Evolutionary conservation across 805 yeast species (phyloP), one percentile per base, ranked within the genome.

Genomic region (Nakazawaea anatomiae): DNA sequence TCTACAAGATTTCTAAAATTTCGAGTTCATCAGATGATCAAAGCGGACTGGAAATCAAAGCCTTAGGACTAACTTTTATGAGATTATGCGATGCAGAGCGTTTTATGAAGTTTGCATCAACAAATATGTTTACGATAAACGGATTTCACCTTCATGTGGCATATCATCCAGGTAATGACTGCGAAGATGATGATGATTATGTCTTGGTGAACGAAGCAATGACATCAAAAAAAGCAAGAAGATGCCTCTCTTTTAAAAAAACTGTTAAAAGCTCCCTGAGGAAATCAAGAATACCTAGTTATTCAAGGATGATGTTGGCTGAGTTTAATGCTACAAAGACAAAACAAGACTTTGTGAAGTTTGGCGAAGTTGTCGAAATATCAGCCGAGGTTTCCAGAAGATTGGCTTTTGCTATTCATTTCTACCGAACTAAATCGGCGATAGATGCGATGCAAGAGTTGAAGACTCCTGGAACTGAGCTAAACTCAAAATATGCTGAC

Each of bases 361-460:
- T 73, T 65, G 95, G 94, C 0, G 71, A 72, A 2, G 72, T 87
- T 3, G 65, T 83, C 11, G 89, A 84, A 39, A 66, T 85, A 2
- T 66, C 78, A 1, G 87, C 94, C 3, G 76, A 85, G n/a, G 71
- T 87, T 4, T 84, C 90, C 1, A 71, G 82, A 48, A 83, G 77
- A 57, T 61, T 85, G 31, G 76, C 89, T 52, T 71, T 87, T 55
- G 72, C 83, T 9, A 66, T 87, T 12, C 82, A 79, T 47, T 87
- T 73, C 61, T 73, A 72, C 46, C 83, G 83, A 57, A 74, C 84
- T 4, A 63, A 75, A 36, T 69, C 82, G 12, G 87, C 94, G 0
- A 76, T 87, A 28, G 59, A 62, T 6, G 89, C 85, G 3, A 83
- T 82, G 63, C 65, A 8, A 10, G 45, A 38, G 18, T 14, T 34